Percentiles rank a stretch among this genome's conserved stretches.
phyloP scores from a whole-genome alignment of 768 basidiomycete genomes.

The Candolleomyces aberdarensis region DNA sequence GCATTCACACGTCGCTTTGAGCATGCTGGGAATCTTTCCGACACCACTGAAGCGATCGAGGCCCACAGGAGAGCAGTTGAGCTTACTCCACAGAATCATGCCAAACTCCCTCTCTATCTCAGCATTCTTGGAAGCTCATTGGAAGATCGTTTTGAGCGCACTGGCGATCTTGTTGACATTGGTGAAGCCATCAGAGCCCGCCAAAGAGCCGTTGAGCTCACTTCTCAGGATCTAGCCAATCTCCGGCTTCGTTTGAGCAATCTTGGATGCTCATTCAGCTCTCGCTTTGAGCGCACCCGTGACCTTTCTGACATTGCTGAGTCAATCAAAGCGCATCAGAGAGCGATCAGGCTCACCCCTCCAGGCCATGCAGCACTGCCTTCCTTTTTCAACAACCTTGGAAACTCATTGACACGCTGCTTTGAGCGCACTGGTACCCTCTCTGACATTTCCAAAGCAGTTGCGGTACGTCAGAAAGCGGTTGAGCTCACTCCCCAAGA shows the following conservation, averaged over 20 bases:
- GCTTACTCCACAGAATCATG: not conserved
- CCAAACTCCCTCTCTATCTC: not conserved
- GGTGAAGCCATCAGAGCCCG: too few species aligned
- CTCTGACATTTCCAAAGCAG: slow-evolving; percentile 11
- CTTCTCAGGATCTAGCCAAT: too few species aligned
- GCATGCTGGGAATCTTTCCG: not conserved
- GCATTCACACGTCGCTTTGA: slow-evolving; percentile 6
- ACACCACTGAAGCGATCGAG: not conserved
- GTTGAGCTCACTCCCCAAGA: too few species aligned
- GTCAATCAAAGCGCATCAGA: not conserved
- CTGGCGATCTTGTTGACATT: too few species aligned
- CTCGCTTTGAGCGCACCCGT: too few species aligned
- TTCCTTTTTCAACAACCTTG: slow-evolving; percentile 15
- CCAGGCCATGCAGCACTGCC: slow-evolving; percentile 15
- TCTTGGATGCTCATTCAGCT: too few species aligned
- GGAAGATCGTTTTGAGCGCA: too few species aligned
- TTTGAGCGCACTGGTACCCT: slow-evolving; percentile 17
- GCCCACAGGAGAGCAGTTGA: not conserved
- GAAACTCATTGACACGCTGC: slow-evolving; percentile 11
- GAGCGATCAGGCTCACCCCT: slow-evolving; percentile 1
- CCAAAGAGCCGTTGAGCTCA: too few species aligned
- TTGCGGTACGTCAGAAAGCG: too few species aligned
- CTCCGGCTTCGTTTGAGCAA: too few species aligned
- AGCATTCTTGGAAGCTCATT: not conserved
- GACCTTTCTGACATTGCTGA: too few species aligned